phyloP scores from a whole-genome alignment of 805 yeast genomes.

The Scheffersomyces coipomensis region DNA sequence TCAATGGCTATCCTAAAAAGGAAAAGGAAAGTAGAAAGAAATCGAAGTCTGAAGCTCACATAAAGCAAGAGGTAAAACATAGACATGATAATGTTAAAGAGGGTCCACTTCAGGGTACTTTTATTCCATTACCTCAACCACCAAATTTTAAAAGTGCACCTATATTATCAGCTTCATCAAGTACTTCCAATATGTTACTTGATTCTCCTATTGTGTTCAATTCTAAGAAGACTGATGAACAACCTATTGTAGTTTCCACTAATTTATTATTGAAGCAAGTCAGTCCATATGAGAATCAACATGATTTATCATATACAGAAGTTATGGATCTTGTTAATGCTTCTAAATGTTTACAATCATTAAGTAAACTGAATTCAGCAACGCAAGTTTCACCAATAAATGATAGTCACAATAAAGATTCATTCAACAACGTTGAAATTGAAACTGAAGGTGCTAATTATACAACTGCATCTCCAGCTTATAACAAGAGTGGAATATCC shows the following conservation, averaged over 20 bases:
- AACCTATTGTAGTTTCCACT: neutral
- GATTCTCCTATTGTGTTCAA: neutral
- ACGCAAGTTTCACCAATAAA: neutral
- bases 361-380: constrained; percentile 6
- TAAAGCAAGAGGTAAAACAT: neutral
- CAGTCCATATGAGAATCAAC: neutral
- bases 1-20: no score
- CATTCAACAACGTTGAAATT: neutral
- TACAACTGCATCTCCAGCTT: constrained; percentile 1
- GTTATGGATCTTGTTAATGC: constrained; percentile 34
- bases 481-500: constrained; percentile 19
- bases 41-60: neutral
- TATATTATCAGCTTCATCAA: no score
- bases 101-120: neutral
- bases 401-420: neutral
- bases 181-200: neutral
- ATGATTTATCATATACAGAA: constrained; percentile 12
- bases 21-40: no score
- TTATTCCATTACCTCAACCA: constrained; percentile 1
- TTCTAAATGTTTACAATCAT: constrained; percentile 32
- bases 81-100: neutral
- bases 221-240: neutral
- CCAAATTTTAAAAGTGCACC: no score
- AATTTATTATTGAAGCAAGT: neutral
- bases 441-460: constrained; percentile 6